Base-by-base conservation (phyloP, 2,329 filamentous ascomycete genomes). In the Lecanicillium sp. region DNA sequence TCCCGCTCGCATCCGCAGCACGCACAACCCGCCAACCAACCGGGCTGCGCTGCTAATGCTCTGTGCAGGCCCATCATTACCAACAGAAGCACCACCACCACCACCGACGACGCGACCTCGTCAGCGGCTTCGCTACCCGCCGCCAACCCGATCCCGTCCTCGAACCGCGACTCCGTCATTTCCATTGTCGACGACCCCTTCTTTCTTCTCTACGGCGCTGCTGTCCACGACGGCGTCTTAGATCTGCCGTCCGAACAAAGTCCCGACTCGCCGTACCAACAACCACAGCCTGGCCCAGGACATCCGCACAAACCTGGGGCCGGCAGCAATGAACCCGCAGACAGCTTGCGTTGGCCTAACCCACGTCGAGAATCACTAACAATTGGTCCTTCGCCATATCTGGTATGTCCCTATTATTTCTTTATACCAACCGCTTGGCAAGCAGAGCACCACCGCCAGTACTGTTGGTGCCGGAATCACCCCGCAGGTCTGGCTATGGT, bases 101-200 rank as follows among this genome's bases (percentile, higher is more conserved):
- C 22, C 22, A 25, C 22, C 22, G 11, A 6, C 22, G 22, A 25
- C 22, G 11, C 22, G 11, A 7, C 22, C 22, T 25, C 22, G 11
- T 25, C 22, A 11, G 11, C 22, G 6, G 11, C 22, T 25, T 25
- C 22, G 22, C 11, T 25, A 6, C 22, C 11, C 11, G 11, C 22
- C 22, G 11, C 7, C 22, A 25, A 6, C 39, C 7, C 37, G 43
- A 27, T 37, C 41, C 50, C 54, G 46, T 45, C 49, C 8, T 41
- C 44, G 20, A 55, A 58, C 49, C 64, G 69, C 44, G 67, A 70
- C 48, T 77, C 72, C 14, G 58, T 74, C 46, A 55, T 64, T 36
- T 74, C 71, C 43, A 71, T 76, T 44, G 59, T 72, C 51, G 69
- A 77, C 63, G 71, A 75, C 46, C 69, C 69, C 20, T 74, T 75